A percentile compares a stretch with the other conserved stretches of the same genome.
phyloP scores from a whole-genome alignment of 1,284 basidiomycete genomes.

The Ganoderma leucocontextum region DNA sequence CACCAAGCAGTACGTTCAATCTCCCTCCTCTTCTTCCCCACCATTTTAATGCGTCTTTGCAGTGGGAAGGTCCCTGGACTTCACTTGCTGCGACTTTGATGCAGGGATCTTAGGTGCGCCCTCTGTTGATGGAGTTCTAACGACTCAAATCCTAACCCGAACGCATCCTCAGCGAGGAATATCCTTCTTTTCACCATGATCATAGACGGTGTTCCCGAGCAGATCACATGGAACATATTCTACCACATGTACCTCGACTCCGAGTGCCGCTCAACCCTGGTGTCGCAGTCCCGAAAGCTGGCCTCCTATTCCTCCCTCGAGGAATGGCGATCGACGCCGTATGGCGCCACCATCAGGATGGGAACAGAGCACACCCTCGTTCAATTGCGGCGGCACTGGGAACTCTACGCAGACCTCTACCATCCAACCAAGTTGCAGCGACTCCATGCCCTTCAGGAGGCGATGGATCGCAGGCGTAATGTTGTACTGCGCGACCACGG shows the following conservation, averaged over 20 bases:
- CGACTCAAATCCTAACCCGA: not conserved
- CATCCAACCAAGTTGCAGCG: slow-evolving; percentile 25
- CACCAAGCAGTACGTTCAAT: slow-evolving; percentile 24
- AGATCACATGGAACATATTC: slow-evolving; percentile 62
- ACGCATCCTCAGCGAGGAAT: slow-evolving; percentile 48
- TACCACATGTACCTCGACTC: slow-evolving; percentile 62
- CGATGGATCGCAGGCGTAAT: slow-evolving; percentile 17
- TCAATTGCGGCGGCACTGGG: slow-evolving; percentile 54
- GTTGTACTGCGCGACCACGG: not conserved
- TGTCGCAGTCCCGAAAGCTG: slow-evolving; percentile 55
- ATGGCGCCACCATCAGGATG: slow-evolving; percentile 48
- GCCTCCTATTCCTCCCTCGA: slow-evolving; percentile 46
- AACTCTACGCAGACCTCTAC: slow-evolving; percentile 26
- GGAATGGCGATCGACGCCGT: slow-evolving; percentile 53
- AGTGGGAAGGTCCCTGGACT: slow-evolving; percentile 54
- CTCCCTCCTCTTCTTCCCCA: slow-evolving; percentile 8
- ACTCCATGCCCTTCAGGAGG: slow-evolving; percentile 28
- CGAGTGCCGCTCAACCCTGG: slow-evolving; percentile 46
- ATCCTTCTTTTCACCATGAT: slow-evolving; percentile 46
- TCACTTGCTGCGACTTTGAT: slow-evolving; percentile 69
- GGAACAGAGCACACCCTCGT: slow-evolving; percentile 50
- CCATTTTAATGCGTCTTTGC: not conserved
- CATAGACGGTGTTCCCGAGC: slow-evolving; percentile 41
- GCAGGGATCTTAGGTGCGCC: slow-evolving; percentile 60
- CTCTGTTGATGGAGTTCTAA: not conserved